Evolutionary conservation across 1,284 basidiomycete genomes (phyloP).

Genomic region (Ustilago trichophora): DNA sequence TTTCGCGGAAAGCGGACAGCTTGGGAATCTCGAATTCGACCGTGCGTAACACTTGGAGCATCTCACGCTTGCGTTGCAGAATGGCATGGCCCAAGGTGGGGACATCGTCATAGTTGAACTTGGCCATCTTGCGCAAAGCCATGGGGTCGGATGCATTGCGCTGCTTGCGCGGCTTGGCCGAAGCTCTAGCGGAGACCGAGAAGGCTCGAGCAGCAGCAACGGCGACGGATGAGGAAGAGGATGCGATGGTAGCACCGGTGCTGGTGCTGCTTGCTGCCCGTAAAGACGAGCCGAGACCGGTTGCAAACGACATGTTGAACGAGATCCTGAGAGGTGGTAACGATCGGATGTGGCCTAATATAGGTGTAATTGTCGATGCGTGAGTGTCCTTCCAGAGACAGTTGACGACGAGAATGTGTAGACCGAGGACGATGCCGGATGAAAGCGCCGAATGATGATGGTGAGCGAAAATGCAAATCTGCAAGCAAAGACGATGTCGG

Average conservation of each 20-base stretch:
- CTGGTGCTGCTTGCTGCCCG: constrained; percentile 14
- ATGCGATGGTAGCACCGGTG: constrained; percentile 5
- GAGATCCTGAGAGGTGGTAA: neutral
- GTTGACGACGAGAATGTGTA: no score
- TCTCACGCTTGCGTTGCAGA: constrained; percentile 54
- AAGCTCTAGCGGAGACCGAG: constrained; percentile 25
- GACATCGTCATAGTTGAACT: constrained; percentile 63
- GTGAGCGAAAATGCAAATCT: constrained; percentile 1
- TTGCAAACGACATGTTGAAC: constrained; percentile 15
- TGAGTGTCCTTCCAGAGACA: no score
- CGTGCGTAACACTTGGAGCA: constrained; percentile 55
- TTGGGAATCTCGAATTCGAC: constrained; percentile 63
- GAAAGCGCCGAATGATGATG: neutral
- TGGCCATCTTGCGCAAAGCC: constrained; percentile 49
- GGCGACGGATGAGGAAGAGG: constrained; percentile 5
- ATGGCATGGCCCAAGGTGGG: constrained; percentile 60
- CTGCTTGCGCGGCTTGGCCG: constrained; percentile 52
- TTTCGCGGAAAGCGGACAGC: constrained; percentile 59
- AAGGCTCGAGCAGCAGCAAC: constrained; percentile 26
- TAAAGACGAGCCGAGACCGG: constrained; percentile 21
- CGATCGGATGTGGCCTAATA: no score
- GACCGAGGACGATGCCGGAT: neutral
- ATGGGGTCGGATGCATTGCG: constrained; percentile 46
- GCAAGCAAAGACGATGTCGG: neutral
- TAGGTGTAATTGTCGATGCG: no score